Evolutionary conservation across 2,329 filamentous ascomycete species (phyloP).

Genomic region (Neophaeococcomyces aloes): DNA sequence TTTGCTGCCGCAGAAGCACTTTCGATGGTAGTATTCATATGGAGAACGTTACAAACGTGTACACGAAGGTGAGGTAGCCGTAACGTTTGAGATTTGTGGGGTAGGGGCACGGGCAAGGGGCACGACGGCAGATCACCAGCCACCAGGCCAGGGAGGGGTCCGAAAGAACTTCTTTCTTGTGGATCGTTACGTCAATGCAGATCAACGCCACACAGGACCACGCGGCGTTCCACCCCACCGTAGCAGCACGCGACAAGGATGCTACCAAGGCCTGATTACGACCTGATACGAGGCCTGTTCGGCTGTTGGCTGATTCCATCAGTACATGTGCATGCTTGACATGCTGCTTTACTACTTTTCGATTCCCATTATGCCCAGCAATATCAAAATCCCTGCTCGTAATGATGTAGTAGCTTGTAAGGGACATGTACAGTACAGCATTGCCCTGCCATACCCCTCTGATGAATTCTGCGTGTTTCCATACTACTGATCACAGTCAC

Average conservation of each 20-base stretch:
- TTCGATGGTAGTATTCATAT: too few relatives aligned
- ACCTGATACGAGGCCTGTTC: not conserved
- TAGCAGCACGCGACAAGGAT: constrained; percentile 1
- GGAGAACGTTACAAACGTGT: too few relatives aligned
- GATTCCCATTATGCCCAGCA: not conserved
- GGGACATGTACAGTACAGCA: constrained; percentile 6
- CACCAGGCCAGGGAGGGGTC: too few relatives aligned
- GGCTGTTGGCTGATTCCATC: not conserved
- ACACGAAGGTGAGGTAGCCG: too few relatives aligned
- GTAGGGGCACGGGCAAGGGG: too few relatives aligned
- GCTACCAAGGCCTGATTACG: not conserved
- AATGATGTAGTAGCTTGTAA: constrained; percentile 11
- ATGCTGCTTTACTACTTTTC: constrained; percentile 3
- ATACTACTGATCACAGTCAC: constrained; percentile 7
- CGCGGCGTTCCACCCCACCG: not conserved
- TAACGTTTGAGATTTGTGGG: too few relatives aligned
- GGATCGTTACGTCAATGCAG: not conserved
- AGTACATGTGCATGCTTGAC: not conserved
- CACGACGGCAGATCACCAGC: too few relatives aligned
- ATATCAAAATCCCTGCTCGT: not conserved
- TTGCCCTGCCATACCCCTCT: constrained; percentile 7
- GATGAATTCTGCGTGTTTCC: constrained; percentile 5
- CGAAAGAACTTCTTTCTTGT: too few relatives aligned
- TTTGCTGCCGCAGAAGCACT: too few relatives aligned
- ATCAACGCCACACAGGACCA: not conserved